Conservation (phyloP, 345 rosid genomes). For the Nephelium lappaceum region DNA sequence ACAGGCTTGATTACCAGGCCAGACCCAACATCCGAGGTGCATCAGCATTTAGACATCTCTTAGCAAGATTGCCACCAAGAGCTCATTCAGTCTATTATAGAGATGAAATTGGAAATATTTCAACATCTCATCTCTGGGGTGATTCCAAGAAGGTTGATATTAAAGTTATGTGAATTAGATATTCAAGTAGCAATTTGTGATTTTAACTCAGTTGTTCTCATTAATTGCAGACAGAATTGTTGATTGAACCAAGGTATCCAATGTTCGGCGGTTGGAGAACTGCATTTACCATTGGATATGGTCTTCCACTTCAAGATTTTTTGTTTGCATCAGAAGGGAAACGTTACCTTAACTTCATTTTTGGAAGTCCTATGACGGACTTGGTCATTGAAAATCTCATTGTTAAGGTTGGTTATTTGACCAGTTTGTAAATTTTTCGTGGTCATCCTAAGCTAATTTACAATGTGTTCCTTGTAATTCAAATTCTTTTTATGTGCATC, state of each 20-base stretch:
- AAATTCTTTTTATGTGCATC: background rate
- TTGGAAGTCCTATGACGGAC: constrained; percentile 76
- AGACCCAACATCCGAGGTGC: constrained; percentile 69
- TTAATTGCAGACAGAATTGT: constrained; percentile 75
- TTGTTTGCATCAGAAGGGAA: constrained; percentile 77
- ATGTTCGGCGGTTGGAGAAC: constrained; percentile 98
- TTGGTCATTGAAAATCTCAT: constrained; percentile 72
- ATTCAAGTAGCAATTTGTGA: constrained; percentile 8
- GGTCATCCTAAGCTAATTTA: background rate
- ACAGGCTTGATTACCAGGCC: constrained; percentile 83
- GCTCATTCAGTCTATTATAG: constrained; percentile 92
- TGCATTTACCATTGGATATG: constrained; percentile 90
- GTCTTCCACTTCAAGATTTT: constrained; percentile 86
- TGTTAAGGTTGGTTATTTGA: constrained; percentile 63
- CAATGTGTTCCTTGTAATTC: background rate
- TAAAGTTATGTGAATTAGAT: constrained; percentile 7
- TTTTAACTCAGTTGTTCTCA: constrained; percentile 30
- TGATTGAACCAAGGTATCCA: constrained; percentile 93
- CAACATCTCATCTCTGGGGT: constrained; percentile 81
- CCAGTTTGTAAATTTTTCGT: background rate
- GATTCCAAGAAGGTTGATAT: constrained; percentile 79
- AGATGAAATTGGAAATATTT: constrained; percentile 97
- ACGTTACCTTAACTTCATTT: constrained; percentile 69
- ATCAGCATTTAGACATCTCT: constrained; percentile 72
- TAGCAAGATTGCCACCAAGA: constrained; percentile 87